Conservation (phyloP, 169 alveolate species). For the Amoebophrya sp. region DNA sequence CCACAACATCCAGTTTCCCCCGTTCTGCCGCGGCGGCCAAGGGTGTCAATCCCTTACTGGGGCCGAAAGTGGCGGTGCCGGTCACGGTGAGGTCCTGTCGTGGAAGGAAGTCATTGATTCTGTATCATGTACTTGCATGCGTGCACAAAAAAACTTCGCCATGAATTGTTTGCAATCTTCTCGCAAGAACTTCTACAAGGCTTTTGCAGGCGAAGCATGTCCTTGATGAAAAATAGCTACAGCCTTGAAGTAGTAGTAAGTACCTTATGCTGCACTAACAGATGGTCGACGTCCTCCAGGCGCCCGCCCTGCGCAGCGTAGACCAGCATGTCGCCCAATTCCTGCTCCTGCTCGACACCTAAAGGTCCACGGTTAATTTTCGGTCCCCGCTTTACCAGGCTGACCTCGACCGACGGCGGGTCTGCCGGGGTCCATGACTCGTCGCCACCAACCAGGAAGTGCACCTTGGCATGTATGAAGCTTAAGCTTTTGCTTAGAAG, state of each 20-base stretch:
- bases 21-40: neutral
- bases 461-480: too few species aligned
- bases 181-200: too few species aligned
- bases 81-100: neutral
- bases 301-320: neutral
- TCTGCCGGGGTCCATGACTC: neutral
- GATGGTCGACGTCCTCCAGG: neutral
- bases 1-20: neutral
- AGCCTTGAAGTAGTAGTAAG: too few species aligned
- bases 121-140: too few species aligned
- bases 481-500: too few species aligned
- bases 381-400: neutral
- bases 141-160: too few species aligned
- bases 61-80: neutral
- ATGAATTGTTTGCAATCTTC: too few species aligned
- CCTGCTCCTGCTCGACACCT: neutral
- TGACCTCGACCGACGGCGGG: neutral
- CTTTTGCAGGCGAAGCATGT: too few species aligned
- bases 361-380: neutral
- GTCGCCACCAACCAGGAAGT: constrained; percentile 4
- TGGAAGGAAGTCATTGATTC: too few species aligned
- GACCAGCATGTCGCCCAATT: neutral
- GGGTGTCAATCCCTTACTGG: neutral
- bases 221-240: too few species aligned
- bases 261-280: constrained; percentile 18